Conservation (phyloP, 192 early-diverging fungal genomes). For the Entomortierella beljakovae region DNA sequence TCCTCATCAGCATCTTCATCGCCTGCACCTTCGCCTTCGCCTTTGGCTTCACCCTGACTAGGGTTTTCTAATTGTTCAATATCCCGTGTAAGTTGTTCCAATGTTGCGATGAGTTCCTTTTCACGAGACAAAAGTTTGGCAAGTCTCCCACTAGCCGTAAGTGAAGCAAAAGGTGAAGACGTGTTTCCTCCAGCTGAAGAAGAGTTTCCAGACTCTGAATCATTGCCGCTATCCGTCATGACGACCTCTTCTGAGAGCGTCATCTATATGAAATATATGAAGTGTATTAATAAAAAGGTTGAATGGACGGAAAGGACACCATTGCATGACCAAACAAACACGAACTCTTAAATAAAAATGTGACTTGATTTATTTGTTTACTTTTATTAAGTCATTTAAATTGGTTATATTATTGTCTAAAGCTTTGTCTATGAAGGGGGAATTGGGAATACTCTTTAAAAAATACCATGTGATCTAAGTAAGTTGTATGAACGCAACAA, state of each 20-base stretch:
- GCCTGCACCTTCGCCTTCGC: constrained; percentile 3
- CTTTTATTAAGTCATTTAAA: not conserved
- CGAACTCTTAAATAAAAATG: no score
- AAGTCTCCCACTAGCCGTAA: constrained; percentile 30
- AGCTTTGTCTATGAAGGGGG: not conserved
- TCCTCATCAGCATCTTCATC: constrained; percentile 24
- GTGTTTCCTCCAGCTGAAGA: constrained; percentile 8
- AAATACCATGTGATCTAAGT: constrained; percentile 38
- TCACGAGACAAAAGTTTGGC: constrained; percentile 34
- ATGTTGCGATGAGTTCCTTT: constrained; percentile 40
- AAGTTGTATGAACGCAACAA: constrained; percentile 32
- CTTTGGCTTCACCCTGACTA: not conserved
- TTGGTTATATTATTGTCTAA: not conserved
- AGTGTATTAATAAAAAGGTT: not conserved
- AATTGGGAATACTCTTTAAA: not conserved
- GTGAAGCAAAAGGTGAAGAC: constrained; percentile 5
- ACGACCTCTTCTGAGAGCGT: constrained; percentile 40
- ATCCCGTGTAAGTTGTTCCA: constrained; percentile 37
- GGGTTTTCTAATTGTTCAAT: constrained; percentile 32
- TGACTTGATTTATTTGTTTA: not conserved
- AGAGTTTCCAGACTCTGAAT: constrained; percentile 41
- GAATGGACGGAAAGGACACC: not conserved
- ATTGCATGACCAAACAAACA: not conserved
- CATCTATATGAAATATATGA: constrained; percentile 4
- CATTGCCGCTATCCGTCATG: constrained; percentile 53